phyloP scores from a whole-genome alignment of 257 asterid genomes.

The Thymus mandschuricus region DNA sequence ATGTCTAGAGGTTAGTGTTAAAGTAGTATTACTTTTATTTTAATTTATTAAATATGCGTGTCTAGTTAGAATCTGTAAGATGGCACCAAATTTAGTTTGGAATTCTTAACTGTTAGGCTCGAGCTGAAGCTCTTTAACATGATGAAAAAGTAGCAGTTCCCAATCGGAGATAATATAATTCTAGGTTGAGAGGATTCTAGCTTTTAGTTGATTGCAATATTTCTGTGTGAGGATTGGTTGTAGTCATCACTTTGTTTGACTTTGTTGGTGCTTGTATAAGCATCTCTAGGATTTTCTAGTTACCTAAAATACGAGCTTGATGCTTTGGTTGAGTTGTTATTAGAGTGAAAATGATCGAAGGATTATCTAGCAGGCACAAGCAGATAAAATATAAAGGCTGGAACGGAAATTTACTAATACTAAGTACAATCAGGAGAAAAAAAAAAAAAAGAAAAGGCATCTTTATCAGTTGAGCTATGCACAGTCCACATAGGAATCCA shows the following conservation, averaged over 20 bases:
- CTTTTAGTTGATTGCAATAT: constrained; percentile 1
- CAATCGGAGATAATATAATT: constrained; percentile 1
- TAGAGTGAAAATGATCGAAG: not conserved
- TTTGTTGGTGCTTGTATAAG: constrained; percentile 20
- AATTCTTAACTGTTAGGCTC: not conserved
- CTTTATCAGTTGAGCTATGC: too few species aligned
- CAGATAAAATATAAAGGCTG: not conserved
- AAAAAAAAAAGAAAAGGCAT: too few species aligned
- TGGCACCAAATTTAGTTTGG: constrained; percentile 4
- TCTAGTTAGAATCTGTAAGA: constrained; percentile 16
- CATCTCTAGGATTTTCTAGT: constrained; percentile 9
- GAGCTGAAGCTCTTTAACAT: constrained; percentile 16
- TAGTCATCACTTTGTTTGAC: constrained; percentile 10
- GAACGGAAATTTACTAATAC: not conserved
- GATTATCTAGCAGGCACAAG: not conserved
- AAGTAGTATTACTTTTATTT: not conserved
- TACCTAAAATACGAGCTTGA: not conserved
- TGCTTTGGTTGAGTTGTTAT: not conserved
- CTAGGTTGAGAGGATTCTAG: not conserved
- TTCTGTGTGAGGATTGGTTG: not conserved
- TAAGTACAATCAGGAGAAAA: too few species aligned
- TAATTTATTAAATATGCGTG: constrained; percentile 1
- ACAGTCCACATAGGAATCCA: too few species aligned
- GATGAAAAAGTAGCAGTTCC: constrained; percentile 6
- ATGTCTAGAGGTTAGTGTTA: constrained; percentile 64